Evolutionary conservation across 192 early-diverging fungal genomes (phyloP).

Genomic region (Haplosporangium gracile): DNA sequence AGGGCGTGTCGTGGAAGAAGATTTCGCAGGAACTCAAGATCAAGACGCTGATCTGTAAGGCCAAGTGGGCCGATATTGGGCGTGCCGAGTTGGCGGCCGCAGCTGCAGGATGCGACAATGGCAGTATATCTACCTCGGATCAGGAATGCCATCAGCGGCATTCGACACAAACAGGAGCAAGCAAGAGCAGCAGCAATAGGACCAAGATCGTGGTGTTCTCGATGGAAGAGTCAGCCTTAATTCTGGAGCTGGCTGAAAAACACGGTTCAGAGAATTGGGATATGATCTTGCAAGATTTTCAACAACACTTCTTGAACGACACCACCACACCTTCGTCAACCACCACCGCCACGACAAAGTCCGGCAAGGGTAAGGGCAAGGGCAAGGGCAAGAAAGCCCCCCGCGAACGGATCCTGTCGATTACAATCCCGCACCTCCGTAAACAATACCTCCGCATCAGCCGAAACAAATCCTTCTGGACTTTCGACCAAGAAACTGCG

Average conservation of each 20-base stretch:
- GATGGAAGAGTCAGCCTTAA: slow-evolving; percentile 10
- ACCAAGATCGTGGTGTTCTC: slow-evolving; percentile 30
- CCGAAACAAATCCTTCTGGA: slow-evolving; percentile 19
- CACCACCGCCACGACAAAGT: not conserved
- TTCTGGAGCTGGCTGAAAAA: slow-evolving; percentile 17
- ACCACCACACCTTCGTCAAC: not conserved
- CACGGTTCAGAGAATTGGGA: slow-evolving; percentile 25
- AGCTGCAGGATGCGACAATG: not conserved
- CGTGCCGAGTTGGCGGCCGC: not conserved
- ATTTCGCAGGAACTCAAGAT: slow-evolving; percentile 32
- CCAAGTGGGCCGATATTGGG: slow-evolving; percentile 24
- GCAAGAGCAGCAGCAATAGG: not conserved
- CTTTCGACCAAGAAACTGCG: slow-evolving; percentile 34
- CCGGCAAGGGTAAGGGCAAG: not conserved
- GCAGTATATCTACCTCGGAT: not conserved
- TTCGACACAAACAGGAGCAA: not conserved
- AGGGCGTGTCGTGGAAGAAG: slow-evolving; percentile 26
- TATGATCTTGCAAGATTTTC: slow-evolving; percentile 19
- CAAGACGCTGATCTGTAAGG: slow-evolving; percentile 9
- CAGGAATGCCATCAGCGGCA: not conserved
- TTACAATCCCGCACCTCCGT: slow-evolving; percentile 12
- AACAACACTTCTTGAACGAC: slow-evolving; percentile 8
- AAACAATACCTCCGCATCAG: slow-evolving; percentile 22
- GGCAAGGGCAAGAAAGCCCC: not conserved
- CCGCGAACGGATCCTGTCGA: not conserved